phyloP scores from a whole-genome alignment of 768 basidiomycete species.

The Antrodiella citrinella region DNA sequence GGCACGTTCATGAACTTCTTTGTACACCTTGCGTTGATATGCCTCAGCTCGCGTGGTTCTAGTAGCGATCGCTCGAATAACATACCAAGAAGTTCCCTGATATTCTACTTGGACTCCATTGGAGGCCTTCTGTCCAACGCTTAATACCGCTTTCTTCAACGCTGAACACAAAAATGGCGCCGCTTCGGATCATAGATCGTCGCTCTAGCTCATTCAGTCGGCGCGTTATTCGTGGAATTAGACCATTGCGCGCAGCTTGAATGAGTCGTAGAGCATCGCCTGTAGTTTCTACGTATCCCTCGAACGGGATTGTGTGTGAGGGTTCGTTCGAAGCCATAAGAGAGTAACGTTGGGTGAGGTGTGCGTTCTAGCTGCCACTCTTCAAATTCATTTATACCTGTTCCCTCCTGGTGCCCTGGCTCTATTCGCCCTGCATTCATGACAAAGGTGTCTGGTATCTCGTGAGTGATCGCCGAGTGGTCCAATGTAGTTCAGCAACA shows the following conservation, averaged over 20 bases:
- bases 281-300: slow-evolving; percentile 76
- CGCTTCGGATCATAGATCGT: slow-evolving; percentile 38
- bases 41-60: neutral
- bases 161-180: slow-evolving; percentile 81
- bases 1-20: slow-evolving; percentile 67
- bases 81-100: slow-evolving; percentile 75
- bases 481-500: neutral
- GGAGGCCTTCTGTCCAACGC: slow-evolving; percentile 72
- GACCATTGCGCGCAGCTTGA: slow-evolving; percentile 71
- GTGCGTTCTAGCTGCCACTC: neutral
- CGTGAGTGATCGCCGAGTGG: neutral
- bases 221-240: slow-evolving; percentile 77
- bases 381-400: neutral
- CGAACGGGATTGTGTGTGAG: slow-evolving; percentile 46
- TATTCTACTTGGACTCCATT: slow-evolving; percentile 82
- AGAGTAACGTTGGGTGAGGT: slow-evolving; percentile 5
- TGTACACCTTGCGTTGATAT: slow-evolving; percentile 52
- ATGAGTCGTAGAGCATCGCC: slow-evolving; percentile 77
- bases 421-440: neutral
- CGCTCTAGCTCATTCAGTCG: slow-evolving; percentile 79
- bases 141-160: slow-evolving; percentile 86
- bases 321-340: slow-evolving; percentile 3
- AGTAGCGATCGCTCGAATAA: slow-evolving; percentile 14
- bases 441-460: neutral
- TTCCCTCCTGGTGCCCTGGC: neutral